Conservation (phyloP, 352 stramenopile species). For the Phytophthora europaea region DNA sequence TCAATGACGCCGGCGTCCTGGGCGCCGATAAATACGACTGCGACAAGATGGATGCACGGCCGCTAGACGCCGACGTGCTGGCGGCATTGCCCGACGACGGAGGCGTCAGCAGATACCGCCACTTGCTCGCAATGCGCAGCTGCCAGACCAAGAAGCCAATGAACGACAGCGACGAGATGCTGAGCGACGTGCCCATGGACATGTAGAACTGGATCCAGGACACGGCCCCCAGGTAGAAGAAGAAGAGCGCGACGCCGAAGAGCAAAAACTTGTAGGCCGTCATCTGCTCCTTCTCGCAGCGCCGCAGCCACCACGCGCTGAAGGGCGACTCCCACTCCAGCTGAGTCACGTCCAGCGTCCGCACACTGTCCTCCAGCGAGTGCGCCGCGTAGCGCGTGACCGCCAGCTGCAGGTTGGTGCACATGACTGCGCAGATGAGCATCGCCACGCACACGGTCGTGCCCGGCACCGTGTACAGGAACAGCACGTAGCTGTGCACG, state of each 20-base stretch:
- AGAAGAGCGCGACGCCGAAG: slow-evolving; percentile 74
- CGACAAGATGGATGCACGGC: slow-evolving; percentile 6
- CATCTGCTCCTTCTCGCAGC: slow-evolving; percentile 78
- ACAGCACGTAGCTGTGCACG: slow-evolving; percentile 43
- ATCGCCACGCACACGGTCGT: slow-evolving; percentile 67
- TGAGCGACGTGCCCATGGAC: slow-evolving; percentile 49
- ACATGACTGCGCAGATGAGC: slow-evolving; percentile 73
- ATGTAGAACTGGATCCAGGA: slow-evolving; percentile 79
- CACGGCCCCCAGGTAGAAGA: slow-evolving; percentile 70
- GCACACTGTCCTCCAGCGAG: slow-evolving; percentile 64
- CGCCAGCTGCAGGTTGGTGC: slow-evolving; percentile 71
- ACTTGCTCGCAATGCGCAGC: slow-evolving; percentile 76
- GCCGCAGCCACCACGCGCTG: slow-evolving; percentile 69
- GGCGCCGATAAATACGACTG: slow-evolving; percentile 30
- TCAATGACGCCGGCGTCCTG: slow-evolving; percentile 25
- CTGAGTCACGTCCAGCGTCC: slow-evolving; percentile 50
- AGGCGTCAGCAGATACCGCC: slow-evolving; percentile 75
- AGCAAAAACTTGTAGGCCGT: slow-evolving; percentile 81
- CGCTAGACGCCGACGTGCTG: background rate
- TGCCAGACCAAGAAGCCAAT: slow-evolving; percentile 70
- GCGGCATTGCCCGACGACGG: slow-evolving; percentile 28
- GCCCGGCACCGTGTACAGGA: slow-evolving; percentile 55
- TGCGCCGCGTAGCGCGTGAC: slow-evolving; percentile 73
- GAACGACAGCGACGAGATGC: slow-evolving; percentile 60
- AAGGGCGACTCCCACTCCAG: slow-evolving; percentile 72